phyloP scores from a whole-genome alignment of 257 asterid species.

The Thymus mandschuricus region DNA sequence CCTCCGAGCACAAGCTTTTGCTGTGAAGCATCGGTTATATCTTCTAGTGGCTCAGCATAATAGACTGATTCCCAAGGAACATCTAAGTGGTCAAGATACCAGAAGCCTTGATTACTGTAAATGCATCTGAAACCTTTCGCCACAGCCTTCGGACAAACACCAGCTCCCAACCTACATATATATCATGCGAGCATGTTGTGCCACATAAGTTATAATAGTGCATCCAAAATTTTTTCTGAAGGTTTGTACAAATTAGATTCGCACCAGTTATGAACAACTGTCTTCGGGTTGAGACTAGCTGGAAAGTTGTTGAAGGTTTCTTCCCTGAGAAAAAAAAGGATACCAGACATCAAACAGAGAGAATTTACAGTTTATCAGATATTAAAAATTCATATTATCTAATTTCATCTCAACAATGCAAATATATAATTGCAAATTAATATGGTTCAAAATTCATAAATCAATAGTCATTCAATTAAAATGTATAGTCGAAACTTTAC shows the following conservation, averaged over 20 bases:
- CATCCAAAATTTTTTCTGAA: conserved; percentile 11
- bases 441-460: no score
- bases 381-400: no score
- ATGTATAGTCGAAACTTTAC: no score
- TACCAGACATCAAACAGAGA: conserved; percentile 22
- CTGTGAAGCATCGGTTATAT: conserved; percentile 57
- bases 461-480: no score
- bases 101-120: conserved; percentile 82
- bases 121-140: conserved; percentile 86
- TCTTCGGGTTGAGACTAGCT: conserved; percentile 64
- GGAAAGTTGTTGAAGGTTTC: conserved; percentile 84
- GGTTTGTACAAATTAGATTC: conserved; percentile 34
- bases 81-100: conserved; percentile 94
- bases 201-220: conserved; percentile 14
- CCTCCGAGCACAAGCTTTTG: conserved; percentile 90
- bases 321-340: conserved; percentile 61
- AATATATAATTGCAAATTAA: no score
- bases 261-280: conserved; percentile 91
- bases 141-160: conserved; percentile 85
- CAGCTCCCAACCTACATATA: conserved; percentile 67
- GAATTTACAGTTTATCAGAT: background rate
- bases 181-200: conserved; percentile 28
- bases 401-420: no score
- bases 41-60: conserved; percentile 79
- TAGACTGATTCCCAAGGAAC: conserved; percentile 83